Evolutionary conservation across 2,329 filamentous ascomycete species (phyloP), one percentile per base, ranked within the genome.

Genomic region (Paecilomyces niveus): DNA sequence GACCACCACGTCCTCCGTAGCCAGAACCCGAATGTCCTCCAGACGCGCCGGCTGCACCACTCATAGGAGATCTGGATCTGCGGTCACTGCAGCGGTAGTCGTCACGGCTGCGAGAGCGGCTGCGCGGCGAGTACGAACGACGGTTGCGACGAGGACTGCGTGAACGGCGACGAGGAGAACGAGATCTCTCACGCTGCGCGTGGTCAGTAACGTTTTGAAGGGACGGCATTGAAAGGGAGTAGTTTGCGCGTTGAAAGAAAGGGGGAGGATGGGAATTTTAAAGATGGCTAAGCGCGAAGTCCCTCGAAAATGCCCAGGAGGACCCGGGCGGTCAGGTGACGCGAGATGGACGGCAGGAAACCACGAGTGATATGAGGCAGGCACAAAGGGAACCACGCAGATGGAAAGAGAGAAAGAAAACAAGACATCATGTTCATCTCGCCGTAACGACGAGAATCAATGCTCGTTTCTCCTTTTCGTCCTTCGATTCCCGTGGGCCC

Each of bases 31-130:
- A 83, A 72, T 85, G 83, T 81, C 87, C 89, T 83, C 87, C 89
- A 73, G 85, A 80, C 72, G 86, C 81, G 73, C 85, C 87, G 77
- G 87, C 78, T 70, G 77, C 76, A 74, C 81, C 87, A 80, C 87
- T 89, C 87, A 95, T 92, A 79, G 91, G 92, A 76, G 89, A 94
- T 74, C 90, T 89, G 75, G 88, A 92, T 76, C 89, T 82, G 83
- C 89, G 84, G 74, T 85, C 87, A 71, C 80, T 83, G 76, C 87
- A 86, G 72, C 89, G 88, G 73, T 89, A 89, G 67, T 90, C 87
- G 80, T 89, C 87, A 76, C 89, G 83, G 75, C 89, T 92, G 70
- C 85, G 84, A 74, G 89, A 92, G 74, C 89, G 87, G 79, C 86
- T 89, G 70, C 88, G 87, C 63, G 88, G 88, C 61, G 89, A 90